phyloP scores from a whole-genome alignment of 1,284 basidiomycete species.

The Trichosporon asahii region DNA sequence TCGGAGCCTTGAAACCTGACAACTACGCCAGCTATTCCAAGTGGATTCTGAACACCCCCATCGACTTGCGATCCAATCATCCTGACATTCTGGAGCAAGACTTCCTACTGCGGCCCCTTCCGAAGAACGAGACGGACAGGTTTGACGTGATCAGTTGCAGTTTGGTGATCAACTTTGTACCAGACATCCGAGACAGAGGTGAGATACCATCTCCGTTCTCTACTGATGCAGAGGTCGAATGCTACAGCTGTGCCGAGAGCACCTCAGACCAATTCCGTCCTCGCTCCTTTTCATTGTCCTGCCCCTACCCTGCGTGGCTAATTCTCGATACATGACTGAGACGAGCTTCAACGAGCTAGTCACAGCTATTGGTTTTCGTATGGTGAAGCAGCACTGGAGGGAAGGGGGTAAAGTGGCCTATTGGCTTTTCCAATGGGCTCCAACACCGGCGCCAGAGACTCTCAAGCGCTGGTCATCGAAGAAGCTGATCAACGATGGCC shows the following conservation, averaged over 20 bases:
- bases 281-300: slow-evolving; percentile 70
- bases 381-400: slow-evolving; percentile 62
- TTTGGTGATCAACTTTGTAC: slow-evolving; percentile 81
- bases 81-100: slow-evolving; percentile 74
- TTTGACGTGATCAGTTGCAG: slow-evolving; percentile 80
- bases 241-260: slow-evolving; percentile 63
- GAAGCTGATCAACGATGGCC: slow-evolving; percentile 59
- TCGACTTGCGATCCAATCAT: slow-evolving; percentile 76
- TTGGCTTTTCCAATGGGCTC: slow-evolving; percentile 44
- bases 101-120: slow-evolving; percentile 59
- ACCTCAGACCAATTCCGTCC: slow-evolving; percentile 58
- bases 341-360: slow-evolving; percentile 62
- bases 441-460: not conserved
- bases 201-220: slow-evolving; percentile 17
- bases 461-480: slow-evolving; percentile 55
- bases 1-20: slow-evolving; percentile 76
- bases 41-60: slow-evolving; percentile 71
- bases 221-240: slow-evolving; percentile 61
- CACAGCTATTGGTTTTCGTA: slow-evolving; percentile 62
- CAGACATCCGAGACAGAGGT: slow-evolving; percentile 72
- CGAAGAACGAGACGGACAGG: slow-evolving; percentile 51
- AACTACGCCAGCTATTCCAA: slow-evolving; percentile 65
- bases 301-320: slow-evolving; percentile 72
- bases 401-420: slow-evolving; percentile 48
- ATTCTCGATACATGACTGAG: slow-evolving; percentile 72